These are phyloP conservation scores for Torulaspora gathmanii DNA, from an alignment of 805 yeast genomes.

Conservation along the genomic window DNA sequence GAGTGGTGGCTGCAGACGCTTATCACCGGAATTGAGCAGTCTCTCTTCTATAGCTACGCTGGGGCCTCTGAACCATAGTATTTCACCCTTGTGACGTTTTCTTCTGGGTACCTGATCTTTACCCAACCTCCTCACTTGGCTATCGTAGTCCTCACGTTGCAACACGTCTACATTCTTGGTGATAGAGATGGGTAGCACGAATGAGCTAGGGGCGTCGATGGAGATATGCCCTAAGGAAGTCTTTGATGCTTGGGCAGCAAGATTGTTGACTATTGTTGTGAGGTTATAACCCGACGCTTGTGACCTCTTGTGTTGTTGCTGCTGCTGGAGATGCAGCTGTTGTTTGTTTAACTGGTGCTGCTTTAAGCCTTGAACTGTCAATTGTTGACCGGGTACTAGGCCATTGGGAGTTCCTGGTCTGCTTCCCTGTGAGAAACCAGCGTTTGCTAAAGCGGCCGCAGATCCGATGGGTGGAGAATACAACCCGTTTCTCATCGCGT, in stretches of 20 bases:
- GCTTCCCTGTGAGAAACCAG: constrained; percentile 7
- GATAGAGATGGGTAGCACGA: constrained; percentile 25
- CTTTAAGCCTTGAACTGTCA: constrained; percentile 25
- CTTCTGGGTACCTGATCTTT: constrained; percentile 25
- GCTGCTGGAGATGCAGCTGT: constrained; percentile 23
- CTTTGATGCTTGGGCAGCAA: constrained; percentile 29
- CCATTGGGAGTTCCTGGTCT: constrained; percentile 14
- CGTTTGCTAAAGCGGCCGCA: constrained; percentile 12
- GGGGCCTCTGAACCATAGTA: constrained; percentile 67
- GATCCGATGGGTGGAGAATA: constrained; percentile 18
- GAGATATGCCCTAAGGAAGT: constrained; percentile 23
- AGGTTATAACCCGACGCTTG: constrained; percentile 25
- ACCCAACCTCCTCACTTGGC: constrained; percentile 22
- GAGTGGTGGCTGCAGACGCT: constrained; percentile 18
- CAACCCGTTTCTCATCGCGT: constrained; percentile 21
- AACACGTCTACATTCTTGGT: constrained; percentile 35
- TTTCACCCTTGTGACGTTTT: constrained; percentile 35
- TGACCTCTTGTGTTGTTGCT: constrained; percentile 16
- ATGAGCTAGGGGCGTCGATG: constrained; percentile 30
- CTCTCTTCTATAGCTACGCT: constrained; percentile 47
- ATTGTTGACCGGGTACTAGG: constrained; percentile 11
- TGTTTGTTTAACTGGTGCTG: constrained; percentile 26
- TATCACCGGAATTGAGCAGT: constrained; percentile 29
- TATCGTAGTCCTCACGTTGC: constrained; percentile 34
- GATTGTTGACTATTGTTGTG: constrained; percentile 24